Evolutionary conservation across 495 filamentous ascomycete genomes (phyloP), one percentile per base, ranked within the genome.

Genomic region (Filosporella fistucella): DNA sequence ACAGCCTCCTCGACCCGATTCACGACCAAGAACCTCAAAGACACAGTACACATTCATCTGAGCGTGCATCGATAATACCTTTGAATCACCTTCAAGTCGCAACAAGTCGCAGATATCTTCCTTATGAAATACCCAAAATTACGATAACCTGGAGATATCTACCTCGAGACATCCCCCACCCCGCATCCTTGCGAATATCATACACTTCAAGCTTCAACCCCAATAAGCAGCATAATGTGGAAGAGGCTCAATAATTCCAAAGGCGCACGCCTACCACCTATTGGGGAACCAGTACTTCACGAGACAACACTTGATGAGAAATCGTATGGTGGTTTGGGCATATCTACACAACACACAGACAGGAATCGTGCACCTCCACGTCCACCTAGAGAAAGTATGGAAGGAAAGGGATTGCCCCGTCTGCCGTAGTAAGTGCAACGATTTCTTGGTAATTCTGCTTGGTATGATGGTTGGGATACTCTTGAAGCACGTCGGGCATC

Each of bases 371-470:
- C 44, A 28, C 45, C 49, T 23, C 37, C 41, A 17, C 18, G 48
- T 14, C 45, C 52, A 20, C 37, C 48, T 13, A 23, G 43, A 45
- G 56, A 49, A 0, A 52, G 47, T 18, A 42, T 40, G 20, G n/a
- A 17, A 11, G 35, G 41, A 7, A 51, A 44, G 25, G 46, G 32
- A 10, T 24, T 54, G 4, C 53, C 52, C 2, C 22, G 26, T 8
- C 21, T 55, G n/a, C 56, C 52, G 21, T 56, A 53, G 56, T 59
- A 33, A 56, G 56, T 55, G 17, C 16, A 17, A n/a, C n/a, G n/a
- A n/a, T n/a, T n/a, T n/a, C n/a, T n/a, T n/a, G n/a, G n/a, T n/a
- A n/a, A n/a, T n/a, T n/a, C n/a, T n/a, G n/a, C n/a, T n/a, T n/a
- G n/a, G n/a, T n/a, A n/a, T n/a, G n/a, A n/a, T n/a, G n/a, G n/a